These are phyloP conservation scores for Pseudocercospora eumusae DNA, from an alignment of 2,329 filamentous ascomycete species.

Conservation along the genomic window DNA sequence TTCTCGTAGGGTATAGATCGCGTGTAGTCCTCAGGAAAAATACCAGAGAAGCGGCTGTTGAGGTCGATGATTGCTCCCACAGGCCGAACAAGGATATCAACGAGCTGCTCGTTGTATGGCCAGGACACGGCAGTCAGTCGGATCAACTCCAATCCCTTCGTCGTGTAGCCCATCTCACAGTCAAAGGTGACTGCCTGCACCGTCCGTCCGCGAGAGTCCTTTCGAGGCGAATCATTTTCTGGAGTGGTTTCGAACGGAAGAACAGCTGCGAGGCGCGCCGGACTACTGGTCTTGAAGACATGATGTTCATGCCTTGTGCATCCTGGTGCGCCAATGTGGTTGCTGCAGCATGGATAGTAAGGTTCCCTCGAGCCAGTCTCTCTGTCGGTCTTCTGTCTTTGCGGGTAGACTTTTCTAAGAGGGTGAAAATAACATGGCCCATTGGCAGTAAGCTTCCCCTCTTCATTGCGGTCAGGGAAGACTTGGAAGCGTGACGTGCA, in stretches of 20 bases:
- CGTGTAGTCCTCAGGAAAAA: conserved; percentile 74
- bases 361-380: conserved; percentile 59
- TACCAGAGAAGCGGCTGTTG: conserved; percentile 89
- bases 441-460: conserved; percentile 75
- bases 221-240: conserved; percentile 55
- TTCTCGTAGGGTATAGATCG: conserved; percentile 61
- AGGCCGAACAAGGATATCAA: conserved; percentile 84
- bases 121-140: conserved; percentile 86
- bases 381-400: conserved; percentile 56
- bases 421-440: conserved; percentile 81
- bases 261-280: conserved; percentile 72
- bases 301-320: conserved; percentile 73
- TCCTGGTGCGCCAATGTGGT: conserved; percentile 72
- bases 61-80: conserved; percentile 83
- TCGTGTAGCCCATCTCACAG: conserved; percentile 97
- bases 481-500: conserved; percentile 87
- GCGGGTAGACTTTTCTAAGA: conserved; percentile 66
- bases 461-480: conserved; percentile 77
- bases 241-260: conserved; percentile 82
- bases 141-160: conserved; percentile 81
- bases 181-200: conserved; percentile 77
- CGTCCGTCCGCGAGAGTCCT: conserved; percentile 38
- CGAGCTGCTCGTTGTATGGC: conserved; percentile 71
- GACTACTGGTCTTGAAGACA: conserved; percentile 81
- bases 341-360: conserved; percentile 76